Conservation (phyloP, 495 filamentous ascomycete species). For the Talaromyces proteolyticus region DNA sequence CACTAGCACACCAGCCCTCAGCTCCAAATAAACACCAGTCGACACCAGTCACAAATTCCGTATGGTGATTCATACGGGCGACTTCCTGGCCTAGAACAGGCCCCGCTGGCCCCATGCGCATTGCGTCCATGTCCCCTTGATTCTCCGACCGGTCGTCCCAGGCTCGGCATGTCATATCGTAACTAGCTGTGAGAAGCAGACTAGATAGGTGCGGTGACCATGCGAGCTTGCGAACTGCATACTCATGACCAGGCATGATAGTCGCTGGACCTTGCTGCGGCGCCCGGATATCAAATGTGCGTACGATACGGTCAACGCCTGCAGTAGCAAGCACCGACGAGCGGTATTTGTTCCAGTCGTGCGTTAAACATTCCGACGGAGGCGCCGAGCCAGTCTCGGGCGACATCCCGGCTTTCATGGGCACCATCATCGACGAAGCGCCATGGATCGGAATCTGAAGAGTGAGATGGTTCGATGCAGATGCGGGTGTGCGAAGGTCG, state of each 20-base stretch:
- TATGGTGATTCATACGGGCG: slow-evolving; percentile 85
- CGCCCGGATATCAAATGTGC: slow-evolving; percentile 82
- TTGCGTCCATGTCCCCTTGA: slow-evolving; percentile 34
- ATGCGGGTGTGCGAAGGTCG: slow-evolving; percentile 78
- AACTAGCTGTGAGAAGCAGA: slow-evolving; percentile 79
- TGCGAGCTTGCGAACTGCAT: slow-evolving; percentile 74
- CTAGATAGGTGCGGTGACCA: slow-evolving; percentile 92
- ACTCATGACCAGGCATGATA: slow-evolving; percentile 78
- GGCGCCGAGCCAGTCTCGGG: slow-evolving; percentile 19
- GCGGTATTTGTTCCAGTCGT: slow-evolving; percentile 99
- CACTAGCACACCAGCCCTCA: slow-evolving; percentile 92
- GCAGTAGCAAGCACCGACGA: slow-evolving; percentile 75
- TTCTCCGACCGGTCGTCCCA: slow-evolving; percentile 69
- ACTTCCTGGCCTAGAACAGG: slow-evolving; percentile 59
- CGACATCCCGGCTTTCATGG: slow-evolving; percentile 26
- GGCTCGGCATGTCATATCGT: slow-evolving; percentile 94
- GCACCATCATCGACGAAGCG: slow-evolving; percentile 38
- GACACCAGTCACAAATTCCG: slow-evolving; percentile 94
- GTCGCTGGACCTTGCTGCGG: slow-evolving; percentile 63
- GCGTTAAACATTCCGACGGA: slow-evolving; percentile 80
- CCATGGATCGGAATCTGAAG: slow-evolving; percentile 73
- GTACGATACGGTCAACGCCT: slow-evolving; percentile 82
- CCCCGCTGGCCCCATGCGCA: slow-evolving; percentile 28
- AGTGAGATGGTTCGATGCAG: slow-evolving; percentile 75
- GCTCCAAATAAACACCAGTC: slow-evolving; percentile 97